A percentile compares a stretch with the other conserved stretches of the same genome.
Evolutionary conservation across 768 basidiomycete genomes (phyloP).

Genomic region (Rhodocollybia butyracea): DNA sequence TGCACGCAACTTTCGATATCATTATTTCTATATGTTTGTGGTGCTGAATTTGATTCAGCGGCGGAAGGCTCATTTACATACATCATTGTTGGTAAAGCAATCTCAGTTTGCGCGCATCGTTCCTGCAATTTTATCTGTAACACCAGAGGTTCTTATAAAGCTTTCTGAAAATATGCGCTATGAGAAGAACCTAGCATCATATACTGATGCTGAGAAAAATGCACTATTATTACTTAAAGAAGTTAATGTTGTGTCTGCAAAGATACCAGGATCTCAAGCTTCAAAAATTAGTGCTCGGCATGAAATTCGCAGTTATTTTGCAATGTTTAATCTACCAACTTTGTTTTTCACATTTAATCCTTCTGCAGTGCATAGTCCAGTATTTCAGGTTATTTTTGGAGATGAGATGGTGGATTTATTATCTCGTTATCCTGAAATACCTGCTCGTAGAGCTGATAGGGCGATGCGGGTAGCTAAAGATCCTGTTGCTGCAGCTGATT

Average conservation of each 20-base stretch:
- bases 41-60: neutral
- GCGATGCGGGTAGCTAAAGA: conserved; percentile 24
- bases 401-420: conserved; percentile 5
- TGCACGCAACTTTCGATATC: too few relatives aligned
- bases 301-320: conserved; percentile 23
- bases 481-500: conserved; percentile 31
- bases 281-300: conserved; percentile 21
- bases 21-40: neutral
- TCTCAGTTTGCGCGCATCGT: neutral
- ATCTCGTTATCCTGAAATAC: conserved; percentile 19
- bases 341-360: conserved; percentile 27
- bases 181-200: neutral
- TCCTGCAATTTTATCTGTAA: neutral
- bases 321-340: conserved; percentile 24
- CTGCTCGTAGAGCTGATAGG: conserved; percentile 6
- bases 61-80: neutral
- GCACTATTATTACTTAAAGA: conserved; percentile 20
- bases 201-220: conserved; percentile 13
- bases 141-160: too few relatives aligned
- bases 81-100: neutral
- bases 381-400: conserved; percentile 27
- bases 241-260: conserved; percentile 27
- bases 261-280: conserved; percentile 26
- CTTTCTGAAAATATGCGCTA: neutral
- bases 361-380: too few relatives aligned